Percentiles rank a stretch among this genome's conserved stretches.
Evolutionary conservation across 352 stramenopile genomes (phyloP).

Genomic region (Globisporangium perplexum): DNA sequence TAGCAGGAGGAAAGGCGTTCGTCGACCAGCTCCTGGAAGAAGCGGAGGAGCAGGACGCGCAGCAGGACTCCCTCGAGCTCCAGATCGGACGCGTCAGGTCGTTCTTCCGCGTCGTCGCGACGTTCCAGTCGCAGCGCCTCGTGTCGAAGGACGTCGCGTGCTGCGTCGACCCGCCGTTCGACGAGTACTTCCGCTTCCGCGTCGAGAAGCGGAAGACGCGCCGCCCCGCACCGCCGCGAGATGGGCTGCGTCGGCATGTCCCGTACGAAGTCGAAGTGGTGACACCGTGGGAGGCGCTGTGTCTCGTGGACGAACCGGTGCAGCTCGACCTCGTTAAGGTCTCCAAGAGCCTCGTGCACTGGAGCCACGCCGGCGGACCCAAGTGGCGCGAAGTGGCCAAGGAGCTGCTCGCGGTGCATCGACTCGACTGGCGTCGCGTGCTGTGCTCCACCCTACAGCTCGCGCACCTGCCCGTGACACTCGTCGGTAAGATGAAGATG

Average conservation of each 20-base stretch:
- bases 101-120: constrained; percentile 49
- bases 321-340: constrained; percentile 61
- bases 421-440: constrained; percentile 72
- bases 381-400: constrained; percentile 39
- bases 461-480: constrained; percentile 60
- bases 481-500: constrained; percentile 65
- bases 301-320: constrained; percentile 53
- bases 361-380: constrained; percentile 11
- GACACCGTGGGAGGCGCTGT: constrained; percentile 60
- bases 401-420: constrained; percentile 62
- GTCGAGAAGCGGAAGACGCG: constrained; percentile 32
- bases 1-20: constrained; percentile 61
- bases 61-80: constrained; percentile 9
- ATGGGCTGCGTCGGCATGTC: constrained; percentile 13
- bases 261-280: constrained; percentile 54
- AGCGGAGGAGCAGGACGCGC: constrained; percentile 13
- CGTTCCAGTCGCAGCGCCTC: constrained; percentile 56
- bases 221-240: neutral
- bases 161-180: constrained; percentile 58
- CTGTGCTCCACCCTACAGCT: constrained; percentile 66
- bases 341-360: constrained; percentile 36
- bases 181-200: constrained; percentile 59
- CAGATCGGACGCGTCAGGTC: constrained; percentile 36
- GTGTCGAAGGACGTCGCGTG: constrained; percentile 37
- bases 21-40: constrained; percentile 56